Conservation (phyloP, 2,329 filamentous ascomycete genomes). For the Fusarium sublunatum region DNA sequence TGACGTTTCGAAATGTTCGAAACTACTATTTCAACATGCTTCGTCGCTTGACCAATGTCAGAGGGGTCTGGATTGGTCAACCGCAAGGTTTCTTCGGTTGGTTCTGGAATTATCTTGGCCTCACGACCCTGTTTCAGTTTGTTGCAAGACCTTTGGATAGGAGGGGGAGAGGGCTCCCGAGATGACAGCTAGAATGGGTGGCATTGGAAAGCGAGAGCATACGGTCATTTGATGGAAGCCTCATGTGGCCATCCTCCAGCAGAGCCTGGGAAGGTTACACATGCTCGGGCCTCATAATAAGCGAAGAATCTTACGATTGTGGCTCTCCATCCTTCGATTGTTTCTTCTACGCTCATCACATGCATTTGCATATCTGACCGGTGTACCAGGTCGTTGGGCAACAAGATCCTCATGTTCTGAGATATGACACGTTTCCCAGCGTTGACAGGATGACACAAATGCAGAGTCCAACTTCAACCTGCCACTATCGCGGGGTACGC, state of each 20-base stretch:
- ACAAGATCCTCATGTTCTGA: constrained; percentile 14
- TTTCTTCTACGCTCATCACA: neutral
- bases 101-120: neutral
- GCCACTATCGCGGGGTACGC: neutral
- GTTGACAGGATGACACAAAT: neutral
- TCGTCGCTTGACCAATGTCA: no score
- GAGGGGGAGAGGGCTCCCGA: neutral
- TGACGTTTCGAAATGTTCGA: neutral
- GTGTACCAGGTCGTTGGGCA: neutral
- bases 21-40: no score
- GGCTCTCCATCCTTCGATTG: neutral
- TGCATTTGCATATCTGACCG: neutral
- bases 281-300: constrained; percentile 4
- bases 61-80: no score
- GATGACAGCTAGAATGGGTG: neutral
- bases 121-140: neutral
- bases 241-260: neutral
- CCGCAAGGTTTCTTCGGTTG: neutral
- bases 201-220: neutral
- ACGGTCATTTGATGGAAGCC: neutral
- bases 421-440: constrained; percentile 14
- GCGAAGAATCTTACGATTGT: neutral
- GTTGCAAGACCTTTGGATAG: no score
- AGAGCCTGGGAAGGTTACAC: no score
- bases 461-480: neutral